A percentile compares a stretch with the other conserved stretches of the same genome.
Conservation (phyloP, 306 rosid genomes). For the Albizia julibrissin region DNA sequence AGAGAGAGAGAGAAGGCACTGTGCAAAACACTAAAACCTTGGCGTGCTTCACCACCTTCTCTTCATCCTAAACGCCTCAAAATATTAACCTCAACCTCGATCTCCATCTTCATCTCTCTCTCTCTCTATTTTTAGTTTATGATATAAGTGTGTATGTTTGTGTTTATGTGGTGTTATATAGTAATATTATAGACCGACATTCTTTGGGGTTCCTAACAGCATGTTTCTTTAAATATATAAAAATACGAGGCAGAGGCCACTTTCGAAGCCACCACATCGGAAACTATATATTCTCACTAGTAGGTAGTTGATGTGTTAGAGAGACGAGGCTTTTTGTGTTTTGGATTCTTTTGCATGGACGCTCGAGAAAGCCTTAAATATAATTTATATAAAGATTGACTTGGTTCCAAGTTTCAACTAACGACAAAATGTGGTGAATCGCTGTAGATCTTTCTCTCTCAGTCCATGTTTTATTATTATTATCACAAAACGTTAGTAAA, state of each 20-base stretch:
- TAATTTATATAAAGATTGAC: conserved; percentile 33
- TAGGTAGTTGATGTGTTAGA: not conserved
- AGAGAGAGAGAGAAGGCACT: not conserved
- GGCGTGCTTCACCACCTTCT: conserved; percentile 54
- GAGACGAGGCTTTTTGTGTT: conserved; percentile 13
- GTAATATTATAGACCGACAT: conserved; percentile 47
- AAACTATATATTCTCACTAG: not conserved
- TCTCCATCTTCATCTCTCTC: not conserved
- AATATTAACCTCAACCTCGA: not conserved
- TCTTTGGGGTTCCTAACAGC: conserved; percentile 47
- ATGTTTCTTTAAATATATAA: conserved; percentile 39
- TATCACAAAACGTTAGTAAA: not conserved
- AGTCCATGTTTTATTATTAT: not conserved
- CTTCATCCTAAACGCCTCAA: conserved; percentile 34
- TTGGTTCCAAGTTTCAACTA: conserved; percentile 5
- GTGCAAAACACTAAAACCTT: conserved; percentile 43
- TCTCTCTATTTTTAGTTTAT: not conserved
- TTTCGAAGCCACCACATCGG: conserved; percentile 34
- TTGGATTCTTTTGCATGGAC: conserved; percentile 28
- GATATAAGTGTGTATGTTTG: conserved; percentile 1
- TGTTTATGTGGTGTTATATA: conserved; percentile 16
- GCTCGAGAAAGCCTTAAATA: conserved; percentile 16
- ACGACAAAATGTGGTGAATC: not conserved
- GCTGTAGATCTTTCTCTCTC: not conserved
- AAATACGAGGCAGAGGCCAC: conserved; percentile 16